Evolutionary conservation across 2,329 filamentous ascomycete genomes (phyloP).

Genomic region (Penicillium sp.): DNA sequence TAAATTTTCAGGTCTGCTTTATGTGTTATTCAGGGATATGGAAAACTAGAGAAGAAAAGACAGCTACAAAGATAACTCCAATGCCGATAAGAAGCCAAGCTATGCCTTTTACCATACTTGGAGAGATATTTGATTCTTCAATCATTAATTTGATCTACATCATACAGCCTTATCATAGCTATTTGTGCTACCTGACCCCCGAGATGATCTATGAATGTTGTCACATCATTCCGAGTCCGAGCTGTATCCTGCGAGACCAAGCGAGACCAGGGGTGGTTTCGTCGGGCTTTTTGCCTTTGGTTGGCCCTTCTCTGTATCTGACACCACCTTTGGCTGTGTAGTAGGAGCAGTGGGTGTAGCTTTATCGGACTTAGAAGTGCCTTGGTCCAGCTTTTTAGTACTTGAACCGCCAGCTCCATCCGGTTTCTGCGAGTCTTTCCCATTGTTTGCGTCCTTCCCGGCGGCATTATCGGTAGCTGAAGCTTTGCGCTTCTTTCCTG

Average conservation of each 20-base stretch:
- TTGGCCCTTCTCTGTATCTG: neutral
- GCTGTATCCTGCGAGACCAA: slow-evolving; percentile 4
- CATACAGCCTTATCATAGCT: neutral
- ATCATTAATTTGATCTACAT: neutral
- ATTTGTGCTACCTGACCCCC: neutral
- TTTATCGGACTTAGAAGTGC: neutral
- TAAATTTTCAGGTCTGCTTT: too few relatives aligned
- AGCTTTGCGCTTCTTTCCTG: slow-evolving; percentile 45
- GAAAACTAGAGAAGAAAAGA: neutral
- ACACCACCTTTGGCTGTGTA: neutral
- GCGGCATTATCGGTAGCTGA: slow-evolving; percentile 28
- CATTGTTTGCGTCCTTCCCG: slow-evolving; percentile 1
- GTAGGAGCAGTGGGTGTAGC: neutral
- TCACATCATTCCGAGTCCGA: slow-evolving; percentile 3
- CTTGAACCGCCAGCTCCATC: slow-evolving; percentile 4
- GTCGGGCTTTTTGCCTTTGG: neutral
- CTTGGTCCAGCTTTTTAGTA: neutral
- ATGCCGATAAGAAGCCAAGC: neutral
- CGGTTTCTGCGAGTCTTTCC: slow-evolving; percentile 10
- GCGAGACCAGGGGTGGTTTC: neutral
- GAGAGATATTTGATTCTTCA: neutral
- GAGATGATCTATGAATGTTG: neutral
- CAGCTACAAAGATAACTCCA: neutral
- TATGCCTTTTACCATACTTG: neutral
- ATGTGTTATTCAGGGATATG: too few relatives aligned